Percentiles rank a stretch among this genome's conserved stretches.
These are phyloP conservation scores for Metschnikowia reukaufii DNA, from an alignment of 805 yeast species.

Conservation along the genomic window DNA sequence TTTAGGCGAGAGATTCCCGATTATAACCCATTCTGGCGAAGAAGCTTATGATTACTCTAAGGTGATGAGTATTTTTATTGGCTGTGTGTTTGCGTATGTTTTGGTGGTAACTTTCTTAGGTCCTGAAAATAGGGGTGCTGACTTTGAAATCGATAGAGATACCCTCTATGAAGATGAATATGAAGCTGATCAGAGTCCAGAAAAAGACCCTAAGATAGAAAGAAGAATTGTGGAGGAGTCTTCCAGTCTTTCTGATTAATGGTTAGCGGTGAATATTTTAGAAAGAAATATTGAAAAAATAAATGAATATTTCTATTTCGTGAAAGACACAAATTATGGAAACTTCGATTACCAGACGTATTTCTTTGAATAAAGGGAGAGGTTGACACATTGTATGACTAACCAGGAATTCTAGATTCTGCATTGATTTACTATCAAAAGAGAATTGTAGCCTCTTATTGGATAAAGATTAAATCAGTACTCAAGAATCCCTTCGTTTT, in stretches of 20 bases:
- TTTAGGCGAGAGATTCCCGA: slow-evolving; percentile 59
- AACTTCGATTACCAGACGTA: too few species aligned
- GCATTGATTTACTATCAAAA: too few species aligned
- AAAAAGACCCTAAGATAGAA: slow-evolving; percentile 4
- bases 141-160: slow-evolving; percentile 18
- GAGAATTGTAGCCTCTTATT: too few species aligned
- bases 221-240: slow-evolving; percentile 6
- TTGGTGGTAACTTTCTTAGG: slow-evolving; percentile 54
- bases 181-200: slow-evolving; percentile 5
- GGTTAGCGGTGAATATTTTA: too few species aligned
- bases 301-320: too few species aligned
- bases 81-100: slow-evolving; percentile 58
- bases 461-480: too few species aligned
- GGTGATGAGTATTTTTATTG: slow-evolving; percentile 69
- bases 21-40: slow-evolving; percentile 24
- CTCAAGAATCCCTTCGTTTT: too few species aligned
- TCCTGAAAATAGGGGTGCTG: slow-evolving; percentile 46
- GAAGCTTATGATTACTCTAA: slow-evolving; percentile 56
- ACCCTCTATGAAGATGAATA: slow-evolving; percentile 12
- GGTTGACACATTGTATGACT: too few species aligned
- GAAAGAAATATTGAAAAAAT: too few species aligned
- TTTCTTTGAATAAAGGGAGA: too few species aligned
- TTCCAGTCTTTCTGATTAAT: neutral
- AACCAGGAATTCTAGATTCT: too few species aligned
- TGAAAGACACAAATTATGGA: too few species aligned